Percentiles rank a stretch among this genome's conserved stretches.
These are phyloP conservation scores for Amanita pallidorosea DNA, from an alignment of 768 basidiomycete species.

Conservation along the genomic window DNA sequence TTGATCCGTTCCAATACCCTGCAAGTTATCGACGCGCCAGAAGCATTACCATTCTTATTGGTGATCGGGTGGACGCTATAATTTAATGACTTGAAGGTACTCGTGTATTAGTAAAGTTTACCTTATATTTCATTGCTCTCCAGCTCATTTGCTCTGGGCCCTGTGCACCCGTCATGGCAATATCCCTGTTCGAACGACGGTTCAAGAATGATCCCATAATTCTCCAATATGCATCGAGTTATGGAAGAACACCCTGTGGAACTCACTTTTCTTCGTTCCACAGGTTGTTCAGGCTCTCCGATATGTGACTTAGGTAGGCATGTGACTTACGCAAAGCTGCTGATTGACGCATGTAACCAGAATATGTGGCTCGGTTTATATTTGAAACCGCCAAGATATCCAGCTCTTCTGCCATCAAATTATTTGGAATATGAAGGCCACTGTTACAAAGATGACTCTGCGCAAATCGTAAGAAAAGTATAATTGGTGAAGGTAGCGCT, in stretches of 20 bases:
- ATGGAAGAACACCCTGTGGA: constrained; percentile 92
- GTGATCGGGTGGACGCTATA: constrained; percentile 51
- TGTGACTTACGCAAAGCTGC: background rate
- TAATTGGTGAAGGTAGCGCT: background rate
- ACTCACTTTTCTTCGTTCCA: constrained; percentile 96
- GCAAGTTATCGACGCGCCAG: constrained; percentile 63
- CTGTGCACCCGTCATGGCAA: constrained; percentile 73
- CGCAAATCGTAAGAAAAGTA: constrained; percentile 53
- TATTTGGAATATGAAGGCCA: constrained; percentile 99
- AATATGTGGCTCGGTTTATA: constrained; percentile 91
- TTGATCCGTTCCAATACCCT: constrained; percentile 65
- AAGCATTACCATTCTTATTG: constrained; percentile 76
- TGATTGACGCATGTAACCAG: constrained; percentile 24
- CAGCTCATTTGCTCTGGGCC: constrained; percentile 89
- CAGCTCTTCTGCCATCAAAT: constrained; percentile 99
- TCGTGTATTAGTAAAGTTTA: background rate
- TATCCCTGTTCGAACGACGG: constrained; percentile 76
- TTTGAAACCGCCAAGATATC: constrained; percentile 97
- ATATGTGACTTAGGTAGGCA: constrained; percentile 66
- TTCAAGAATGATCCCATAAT: constrained; percentile 78
- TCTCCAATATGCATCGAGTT: constrained; percentile 94
- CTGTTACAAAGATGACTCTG: constrained; percentile 84
- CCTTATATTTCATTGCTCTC: background rate
- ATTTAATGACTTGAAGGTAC: constrained; percentile 66
- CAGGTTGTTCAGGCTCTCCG: constrained; percentile 96